Percentiles rank a stretch among this genome's conserved stretches.
Evolutionary conservation across 2,329 filamentous ascomycete species (phyloP).

Genomic region (Apiospora koreana): DNA sequence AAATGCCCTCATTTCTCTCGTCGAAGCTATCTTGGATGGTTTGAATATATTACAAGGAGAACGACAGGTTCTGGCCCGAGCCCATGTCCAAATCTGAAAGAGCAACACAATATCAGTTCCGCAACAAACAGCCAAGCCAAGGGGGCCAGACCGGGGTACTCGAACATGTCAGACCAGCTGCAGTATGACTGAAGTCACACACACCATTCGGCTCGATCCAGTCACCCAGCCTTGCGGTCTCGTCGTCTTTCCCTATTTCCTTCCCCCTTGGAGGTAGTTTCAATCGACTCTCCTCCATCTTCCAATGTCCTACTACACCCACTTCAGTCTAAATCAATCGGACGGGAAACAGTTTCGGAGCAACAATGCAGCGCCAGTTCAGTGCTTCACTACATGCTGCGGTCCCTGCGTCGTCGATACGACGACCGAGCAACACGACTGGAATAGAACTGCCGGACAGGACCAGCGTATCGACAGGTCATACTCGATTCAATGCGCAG

Average conservation of each 20-base stretch:
- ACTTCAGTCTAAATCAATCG: not conserved
- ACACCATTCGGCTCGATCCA: not conserved
- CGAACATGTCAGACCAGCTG: not conserved
- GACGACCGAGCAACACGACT: not conserved
- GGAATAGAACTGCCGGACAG: not conserved
- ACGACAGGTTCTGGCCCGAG: not conserved
- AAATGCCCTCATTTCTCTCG: too few relatives aligned
- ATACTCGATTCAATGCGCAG: conserved; percentile 24
- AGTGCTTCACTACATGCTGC: not conserved
- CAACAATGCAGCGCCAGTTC: not conserved
- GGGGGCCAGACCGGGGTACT: not conserved
- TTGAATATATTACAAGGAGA: not conserved
- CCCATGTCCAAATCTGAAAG: not conserved
- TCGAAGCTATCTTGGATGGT: not conserved
- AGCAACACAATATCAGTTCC: not conserved
- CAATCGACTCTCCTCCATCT: not conserved
- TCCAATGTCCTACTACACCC: too few relatives aligned
- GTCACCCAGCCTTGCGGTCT: not conserved
- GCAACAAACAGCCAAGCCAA: not conserved
- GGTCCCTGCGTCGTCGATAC: not conserved
- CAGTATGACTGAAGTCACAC: not conserved
- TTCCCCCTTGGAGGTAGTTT: not conserved
- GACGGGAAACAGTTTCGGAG: not conserved
- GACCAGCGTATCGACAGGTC: conserved; percentile 10
- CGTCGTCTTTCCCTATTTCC: not conserved